Percentiles rank a stretch among this genome's conserved stretches.
Evolutionary conservation across 2,329 filamentous ascomycete genomes (phyloP).

Genomic region (Pseudogymnoascus sp.): DNA sequence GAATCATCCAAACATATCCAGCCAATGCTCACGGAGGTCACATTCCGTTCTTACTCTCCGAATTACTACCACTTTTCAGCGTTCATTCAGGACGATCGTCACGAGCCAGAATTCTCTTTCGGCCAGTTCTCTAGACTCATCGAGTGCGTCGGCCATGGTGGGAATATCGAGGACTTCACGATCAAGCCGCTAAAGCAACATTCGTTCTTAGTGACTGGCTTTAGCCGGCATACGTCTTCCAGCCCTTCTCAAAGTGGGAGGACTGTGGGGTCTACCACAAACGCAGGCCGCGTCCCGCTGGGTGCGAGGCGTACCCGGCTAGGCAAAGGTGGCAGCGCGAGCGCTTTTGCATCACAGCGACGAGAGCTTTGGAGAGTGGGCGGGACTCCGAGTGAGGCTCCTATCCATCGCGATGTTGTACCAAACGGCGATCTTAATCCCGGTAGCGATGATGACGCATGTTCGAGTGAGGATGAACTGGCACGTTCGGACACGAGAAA

Average conservation of each 20-base stretch:
- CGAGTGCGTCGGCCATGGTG: slow-evolving; percentile 9
- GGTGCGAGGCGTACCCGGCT: too few relatives aligned
- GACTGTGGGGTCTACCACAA: slow-evolving; percentile 8
- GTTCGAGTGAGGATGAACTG: too few relatives aligned
- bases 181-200: slow-evolving; percentile 15
- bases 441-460: too few relatives aligned
- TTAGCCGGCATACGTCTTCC: slow-evolving; percentile 13
- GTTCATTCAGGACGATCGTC: slow-evolving; percentile 3
- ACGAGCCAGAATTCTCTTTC: slow-evolving; percentile 13
- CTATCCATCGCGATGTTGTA: too few relatives aligned
- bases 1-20: slow-evolving; percentile 6
- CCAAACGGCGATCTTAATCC: too few relatives aligned
- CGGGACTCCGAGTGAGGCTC: too few relatives aligned
- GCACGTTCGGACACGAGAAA: too few relatives aligned
- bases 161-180: slow-evolving; percentile 15
- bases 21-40: slow-evolving; percentile 16
- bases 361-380: too few relatives aligned
- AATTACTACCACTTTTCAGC: slow-evolving; percentile 15
- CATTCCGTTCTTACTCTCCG: slow-evolving; percentile 12
- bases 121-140: slow-evolving; percentile 14
- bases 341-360: too few relatives aligned
- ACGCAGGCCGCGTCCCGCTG: too few relatives aligned
- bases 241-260: slow-evolving; percentile 13
- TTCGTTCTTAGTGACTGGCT: slow-evolving; percentile 18
- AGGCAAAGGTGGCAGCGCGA: too few relatives aligned